Evolutionary conservation across 139 green algal species (phyloP), one percentile per base, ranked within the genome.

Genomic region (Chlorella sorokiniana): DNA sequence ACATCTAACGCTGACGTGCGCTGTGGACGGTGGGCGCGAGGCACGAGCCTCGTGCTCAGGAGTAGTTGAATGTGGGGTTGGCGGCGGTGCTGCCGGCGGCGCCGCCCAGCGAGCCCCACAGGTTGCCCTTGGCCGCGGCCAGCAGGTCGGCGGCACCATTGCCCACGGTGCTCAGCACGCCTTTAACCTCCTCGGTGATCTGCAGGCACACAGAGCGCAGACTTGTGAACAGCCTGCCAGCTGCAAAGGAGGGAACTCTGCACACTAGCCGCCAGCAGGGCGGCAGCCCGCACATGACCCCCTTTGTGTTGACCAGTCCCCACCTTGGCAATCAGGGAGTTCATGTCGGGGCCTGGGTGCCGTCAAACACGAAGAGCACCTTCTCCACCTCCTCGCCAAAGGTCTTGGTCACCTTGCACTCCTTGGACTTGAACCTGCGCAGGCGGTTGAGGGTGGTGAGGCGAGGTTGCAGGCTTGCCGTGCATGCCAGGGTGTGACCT

Each of bases 341-440:
- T 81, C 23, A 80, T 48, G 42, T 41, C 52, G 14, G 56, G 23
- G 56, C 44, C 51, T 77, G 8, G 35, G 44, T 38, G n/a, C 84
- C 84, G 51, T 88, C 84, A 62, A 88, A 88, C 51, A 78, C 64
- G 41, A 74, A 88, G 38, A 88, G 73, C 51, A 88, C 79, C 51
- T 71, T 73, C 78, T 85, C 59, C 29, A 73, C 42, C 4, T 22
- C 5, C 52, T 85, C 79, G 33, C 84, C 84, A 78, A 85, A 81
- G 38, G 38, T 45, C 67, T 88, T 85, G 37, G 22, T 78, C 29
- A 85, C 41, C 69, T 88, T 82, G 79, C 84, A 88, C 31, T 74
- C 65, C 76, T 87, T 87, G 54, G 69, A 76, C 35, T 14, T 82
- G 76, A 70, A 82, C 31, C 75, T 71, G 75, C 31, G 44, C 23